A percentile compares a stretch with the other conserved stretches of the same genome.
phyloP scores from a whole-genome alignment of 2,329 filamentous ascomycete species.

The Cyphellophora attinorum region DNA sequence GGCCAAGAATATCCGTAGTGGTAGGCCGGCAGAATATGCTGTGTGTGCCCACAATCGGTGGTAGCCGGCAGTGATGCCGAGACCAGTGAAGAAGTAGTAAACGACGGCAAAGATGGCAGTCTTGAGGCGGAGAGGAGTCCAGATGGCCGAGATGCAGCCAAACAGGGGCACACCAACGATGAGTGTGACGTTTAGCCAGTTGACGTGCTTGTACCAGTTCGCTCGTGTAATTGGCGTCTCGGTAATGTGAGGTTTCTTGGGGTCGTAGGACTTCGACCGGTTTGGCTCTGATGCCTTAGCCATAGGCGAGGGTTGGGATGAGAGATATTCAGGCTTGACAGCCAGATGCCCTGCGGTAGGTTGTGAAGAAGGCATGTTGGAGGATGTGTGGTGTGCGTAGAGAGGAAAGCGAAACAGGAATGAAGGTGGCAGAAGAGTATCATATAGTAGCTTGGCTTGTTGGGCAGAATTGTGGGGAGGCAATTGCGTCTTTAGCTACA shows the following conservation, averaged over 20 bases:
- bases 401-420: too few species aligned
- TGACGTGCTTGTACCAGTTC: constrained; percentile 89
- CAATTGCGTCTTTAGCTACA: too few species aligned
- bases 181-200: constrained; percentile 82
- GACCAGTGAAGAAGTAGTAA: constrained; percentile 76
- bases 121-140: constrained; percentile 63
- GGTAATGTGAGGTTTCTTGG: constrained; percentile 75
- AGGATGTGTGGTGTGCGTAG: constrained; percentile 2
- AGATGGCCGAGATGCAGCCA: constrained; percentile 65
- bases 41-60: constrained; percentile 81
- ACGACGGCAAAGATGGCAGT: constrained; percentile 63
- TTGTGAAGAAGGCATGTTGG: constrained; percentile 43
- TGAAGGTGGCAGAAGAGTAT: too few species aligned
- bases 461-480: too few species aligned
- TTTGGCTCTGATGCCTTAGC: constrained; percentile 44
- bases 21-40: constrained; percentile 67
- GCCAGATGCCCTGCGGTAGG: constrained; percentile 37
- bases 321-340: constrained; percentile 39
- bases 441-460: too few species aligned
- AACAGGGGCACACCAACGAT: constrained; percentile 68
- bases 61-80: constrained; percentile 72
- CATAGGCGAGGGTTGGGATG: constrained; percentile 34
- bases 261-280: constrained; percentile 43
- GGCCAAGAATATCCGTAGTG: constrained; percentile 73
- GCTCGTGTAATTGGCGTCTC: constrained; percentile 68